phyloP scores from a whole-genome alignment of 768 basidiomycete genomes.

The Coprinellus micaceus region DNA sequence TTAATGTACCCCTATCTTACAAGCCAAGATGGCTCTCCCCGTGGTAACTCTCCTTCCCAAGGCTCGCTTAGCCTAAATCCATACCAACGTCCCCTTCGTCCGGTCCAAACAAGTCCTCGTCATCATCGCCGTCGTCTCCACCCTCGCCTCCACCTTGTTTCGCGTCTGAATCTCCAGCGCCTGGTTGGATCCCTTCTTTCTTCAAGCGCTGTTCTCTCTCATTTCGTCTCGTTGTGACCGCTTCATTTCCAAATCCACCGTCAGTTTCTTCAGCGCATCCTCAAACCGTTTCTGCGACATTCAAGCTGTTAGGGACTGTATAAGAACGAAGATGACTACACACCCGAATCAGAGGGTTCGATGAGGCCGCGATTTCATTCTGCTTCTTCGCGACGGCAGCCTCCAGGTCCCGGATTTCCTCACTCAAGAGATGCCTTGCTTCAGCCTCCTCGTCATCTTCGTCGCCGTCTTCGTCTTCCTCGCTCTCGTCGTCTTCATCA shows the following conservation, averaged over 20 bases:
- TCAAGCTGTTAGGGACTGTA: too few relatives aligned
- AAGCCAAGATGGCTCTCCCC: too few relatives aligned
- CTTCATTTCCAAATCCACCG: conserved; percentile 84
- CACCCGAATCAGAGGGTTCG: conserved; percentile 86
- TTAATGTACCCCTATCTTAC: too few relatives aligned
- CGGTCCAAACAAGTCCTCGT: conserved; percentile 46
- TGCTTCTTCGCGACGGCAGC: conserved; percentile 84
- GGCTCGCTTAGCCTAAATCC: conserved; percentile 17
- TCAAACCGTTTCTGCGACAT: conserved; percentile 92
- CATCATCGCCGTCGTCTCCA: conserved; percentile 30
- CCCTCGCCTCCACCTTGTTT: conserved; percentile 34
- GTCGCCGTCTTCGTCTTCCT: conserved; percentile 75
- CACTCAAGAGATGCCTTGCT: conserved; percentile 74
- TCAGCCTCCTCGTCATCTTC: conserved; percentile 81
- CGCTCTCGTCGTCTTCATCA: conserved; percentile 65
- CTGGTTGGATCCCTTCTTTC: conserved; percentile 61
- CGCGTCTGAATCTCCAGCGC: conserved; percentile 29
- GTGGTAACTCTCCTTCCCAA: too few relatives aligned
- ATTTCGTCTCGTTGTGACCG: conserved; percentile 73
- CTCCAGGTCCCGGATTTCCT: conserved; percentile 87
- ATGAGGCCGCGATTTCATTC: conserved; percentile 75
- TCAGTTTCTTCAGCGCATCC: conserved; percentile 85
- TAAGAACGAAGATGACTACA: not conserved
- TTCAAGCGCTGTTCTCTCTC: conserved; percentile 69
- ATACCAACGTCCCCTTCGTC: conserved; percentile 41